Evolutionary conservation across 2,329 filamentous ascomycete species (phyloP).

Genomic region (Fusarium pseudocircinatum): DNA sequence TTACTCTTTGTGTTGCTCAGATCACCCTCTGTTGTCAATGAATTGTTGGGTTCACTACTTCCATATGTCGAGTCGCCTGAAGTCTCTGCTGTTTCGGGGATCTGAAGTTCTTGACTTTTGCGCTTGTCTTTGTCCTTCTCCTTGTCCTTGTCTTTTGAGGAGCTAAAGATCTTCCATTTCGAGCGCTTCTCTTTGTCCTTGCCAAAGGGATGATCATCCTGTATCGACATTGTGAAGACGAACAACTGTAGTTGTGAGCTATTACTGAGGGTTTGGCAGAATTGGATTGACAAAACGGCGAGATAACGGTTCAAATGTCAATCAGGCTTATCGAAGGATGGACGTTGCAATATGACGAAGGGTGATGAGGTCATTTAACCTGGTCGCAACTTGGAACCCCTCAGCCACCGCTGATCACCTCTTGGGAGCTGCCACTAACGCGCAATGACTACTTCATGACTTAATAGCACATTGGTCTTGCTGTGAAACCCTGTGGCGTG

Average conservation of each 20-base stretch:
- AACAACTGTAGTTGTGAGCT: neutral
- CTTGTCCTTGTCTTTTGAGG: slow-evolving; percentile 36
- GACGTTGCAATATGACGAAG: slow-evolving; percentile 15
- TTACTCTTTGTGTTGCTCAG: slow-evolving; percentile 16
- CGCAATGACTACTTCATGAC: slow-evolving; percentile 30
- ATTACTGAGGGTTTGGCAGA: neutral
- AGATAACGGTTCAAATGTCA: neutral
- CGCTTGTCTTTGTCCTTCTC: slow-evolving; percentile 26
- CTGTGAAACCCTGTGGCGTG: slow-evolving; percentile 1
- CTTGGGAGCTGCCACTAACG: slow-evolving; percentile 25
- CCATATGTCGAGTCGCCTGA: slow-evolving; percentile 37
- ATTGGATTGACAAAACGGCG: neutral
- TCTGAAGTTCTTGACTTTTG: slow-evolving; percentile 16
- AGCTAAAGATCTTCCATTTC: slow-evolving; percentile 41
- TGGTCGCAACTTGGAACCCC: slow-evolving; percentile 16
- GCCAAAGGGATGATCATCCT: slow-evolving; percentile 10
- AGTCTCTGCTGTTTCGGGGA: neutral
- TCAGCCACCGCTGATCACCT: slow-evolving; percentile 23
- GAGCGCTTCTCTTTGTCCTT: slow-evolving; percentile 40
- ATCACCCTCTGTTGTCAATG: slow-evolving; percentile 35
- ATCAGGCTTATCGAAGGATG: slow-evolving; percentile 21
- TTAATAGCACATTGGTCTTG: neutral
- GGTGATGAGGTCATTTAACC: slow-evolving; percentile 25
- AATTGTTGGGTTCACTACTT: slow-evolving; percentile 39
- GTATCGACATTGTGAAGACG: slow-evolving; percentile 2